phyloP scores from a whole-genome alignment of 1,139 yeast genomes.

The Kurtzmaniella quercitrusa region DNA sequence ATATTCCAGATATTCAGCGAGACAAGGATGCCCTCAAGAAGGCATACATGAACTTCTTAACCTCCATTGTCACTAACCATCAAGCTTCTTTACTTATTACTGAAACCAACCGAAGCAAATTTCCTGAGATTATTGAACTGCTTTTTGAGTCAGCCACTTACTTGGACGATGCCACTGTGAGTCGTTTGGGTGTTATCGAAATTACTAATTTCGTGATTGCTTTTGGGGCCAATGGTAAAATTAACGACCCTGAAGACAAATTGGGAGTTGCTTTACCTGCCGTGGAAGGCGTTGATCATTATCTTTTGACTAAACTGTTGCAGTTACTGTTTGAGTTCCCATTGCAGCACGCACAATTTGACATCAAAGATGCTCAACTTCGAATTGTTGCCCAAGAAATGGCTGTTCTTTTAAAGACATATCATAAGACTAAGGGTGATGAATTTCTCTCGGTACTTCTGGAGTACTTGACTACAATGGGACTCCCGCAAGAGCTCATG shows the following conservation, averaged over 20 bases:
- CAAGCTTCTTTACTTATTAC: conserved; percentile 74
- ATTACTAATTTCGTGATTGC: conserved; percentile 62
- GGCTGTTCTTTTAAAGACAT: conserved; percentile 62
- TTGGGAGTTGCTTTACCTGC: conserved; percentile 53
- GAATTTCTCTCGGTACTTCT: conserved; percentile 49
- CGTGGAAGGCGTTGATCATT: conserved; percentile 70
- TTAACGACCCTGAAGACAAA: conserved; percentile 49
- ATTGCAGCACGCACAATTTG: conserved; percentile 57
- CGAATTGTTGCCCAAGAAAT: conserved; percentile 74
- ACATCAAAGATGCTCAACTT: conserved; percentile 74
- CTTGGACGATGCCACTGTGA: conserved; percentile 47
- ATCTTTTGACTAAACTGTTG: conserved; percentile 64
- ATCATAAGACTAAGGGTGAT: conserved; percentile 40
- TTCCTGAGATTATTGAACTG: conserved; percentile 62
- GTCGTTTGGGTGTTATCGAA: conserved; percentile 69
- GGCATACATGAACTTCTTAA: conserved; percentile 64
- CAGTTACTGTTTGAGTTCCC: conserved; percentile 77
- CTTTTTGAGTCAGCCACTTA: conserved; percentile 67
- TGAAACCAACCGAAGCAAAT: conserved; percentile 56
- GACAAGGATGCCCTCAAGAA: conserved; percentile 63
- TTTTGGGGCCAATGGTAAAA: conserved; percentile 62
- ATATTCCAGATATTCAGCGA: conserved; percentile 50
- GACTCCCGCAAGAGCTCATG: conserved; percentile 53
- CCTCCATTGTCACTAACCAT: conserved; percentile 71
- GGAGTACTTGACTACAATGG: conserved; percentile 55